Base-by-base conservation (phyloP, 345 rosid species). In the Gossypium longicalyx region DNA sequence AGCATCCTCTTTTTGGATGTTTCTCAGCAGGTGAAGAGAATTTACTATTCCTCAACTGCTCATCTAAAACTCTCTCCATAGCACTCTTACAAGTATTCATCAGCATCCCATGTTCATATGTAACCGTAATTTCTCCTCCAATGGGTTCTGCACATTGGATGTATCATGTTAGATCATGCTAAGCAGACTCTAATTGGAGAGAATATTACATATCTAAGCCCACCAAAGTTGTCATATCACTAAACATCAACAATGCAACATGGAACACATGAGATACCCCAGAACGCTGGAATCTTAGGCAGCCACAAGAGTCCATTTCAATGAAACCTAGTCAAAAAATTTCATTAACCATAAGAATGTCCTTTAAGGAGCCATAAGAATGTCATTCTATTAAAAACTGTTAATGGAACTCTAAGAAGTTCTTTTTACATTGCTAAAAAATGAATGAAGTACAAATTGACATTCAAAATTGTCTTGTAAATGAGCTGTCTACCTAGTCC, bases 121-220 rank as follows among this genome's bases (percentile, higher is more conserved):
- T 80, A 64, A 94, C 91, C 0, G 94, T 86, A 73, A 94, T 92
- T 78, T 91, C 96, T 74, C 98, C 98, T 77, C 97, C 98, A 79
- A 94, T 82, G 29, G 98, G 98, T 79, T 91, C 98, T 94, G 89
- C 64, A 72, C 72, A 76, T 66, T 38, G 20, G 58, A 67, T 23
- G 19, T 69, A 47, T 51, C 71, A 74, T 8, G 23, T 58, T 20
- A 34, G 56, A 19, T 12, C 44, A 62, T 63, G 34, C 23, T 34
- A 47, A 22, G 38, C 17, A 22, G 29, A 73, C 45, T 44, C 7
- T 57, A 7, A 62, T 62, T 8, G 20, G 15, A 51, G 16, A 38
- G 22, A 4, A 20, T 23, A 41, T n/a, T 63, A 49, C 48, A 63
- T 5, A 63, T 11, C 7, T 25, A 74, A 51, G 13, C 10, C 51